phyloP scores from a whole-genome alignment of 768 basidiomycete species.

The Suillus cothurnatus region DNA sequence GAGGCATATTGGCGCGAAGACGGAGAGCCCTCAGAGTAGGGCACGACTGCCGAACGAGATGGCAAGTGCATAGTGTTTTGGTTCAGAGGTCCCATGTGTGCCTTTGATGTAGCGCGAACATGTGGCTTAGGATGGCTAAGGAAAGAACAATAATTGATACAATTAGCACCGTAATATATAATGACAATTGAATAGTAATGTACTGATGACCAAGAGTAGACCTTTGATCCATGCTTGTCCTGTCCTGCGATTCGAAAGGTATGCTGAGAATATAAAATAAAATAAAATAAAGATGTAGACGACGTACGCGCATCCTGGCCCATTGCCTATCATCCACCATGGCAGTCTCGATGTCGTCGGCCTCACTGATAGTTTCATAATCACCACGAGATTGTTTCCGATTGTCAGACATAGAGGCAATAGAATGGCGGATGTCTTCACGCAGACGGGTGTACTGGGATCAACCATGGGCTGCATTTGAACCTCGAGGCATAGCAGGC shows the following conservation, averaged over 20 bases:
- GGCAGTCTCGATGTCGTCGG: background rate
- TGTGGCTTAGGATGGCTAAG: background rate
- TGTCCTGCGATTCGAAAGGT: no score
- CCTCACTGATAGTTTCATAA: background rate
- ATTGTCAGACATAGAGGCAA: no score
- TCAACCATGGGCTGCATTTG: no score
- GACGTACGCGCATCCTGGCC: background rate
- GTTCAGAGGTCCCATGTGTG: background rate
- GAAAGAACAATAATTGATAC: no score
- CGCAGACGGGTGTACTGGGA: no score
- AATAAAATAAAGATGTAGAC: background rate
- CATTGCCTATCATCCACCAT: background rate
- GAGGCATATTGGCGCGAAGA: background rate
- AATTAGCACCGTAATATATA: no score
- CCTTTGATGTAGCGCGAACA: background rate
- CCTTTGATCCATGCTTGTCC: no score
- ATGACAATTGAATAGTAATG: no score
- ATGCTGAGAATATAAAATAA: background rate
- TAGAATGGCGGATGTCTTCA: no score
- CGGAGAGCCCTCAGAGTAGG: slow-evolving; percentile 1
- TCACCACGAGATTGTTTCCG: background rate
- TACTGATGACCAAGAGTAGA: no score
- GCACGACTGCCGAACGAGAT: background rate
- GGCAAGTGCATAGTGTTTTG: background rate
- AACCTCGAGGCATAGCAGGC: no score